Conservation (phyloP, 2,329 filamentous ascomycete genomes). For the Diplodia intermedia region DNA sequence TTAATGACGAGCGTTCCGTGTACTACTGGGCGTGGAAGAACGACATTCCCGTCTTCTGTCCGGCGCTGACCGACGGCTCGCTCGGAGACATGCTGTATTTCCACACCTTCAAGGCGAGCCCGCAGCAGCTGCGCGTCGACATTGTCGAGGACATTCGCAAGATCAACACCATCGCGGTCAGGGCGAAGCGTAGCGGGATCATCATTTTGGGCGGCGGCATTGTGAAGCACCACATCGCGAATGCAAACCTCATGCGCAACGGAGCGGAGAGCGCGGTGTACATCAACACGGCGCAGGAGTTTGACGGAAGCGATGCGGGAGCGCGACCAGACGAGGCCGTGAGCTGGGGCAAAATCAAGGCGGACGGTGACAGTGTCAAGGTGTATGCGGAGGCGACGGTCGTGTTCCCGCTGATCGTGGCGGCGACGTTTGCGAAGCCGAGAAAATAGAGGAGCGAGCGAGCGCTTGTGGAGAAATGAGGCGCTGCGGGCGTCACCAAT, state of each 20-base stretch:
- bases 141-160: slow-evolving; percentile 92
- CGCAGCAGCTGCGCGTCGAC: slow-evolving; percentile 81
- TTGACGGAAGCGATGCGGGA: slow-evolving; percentile 95
- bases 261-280: slow-evolving; percentile 97
- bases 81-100: slow-evolving; percentile 99
- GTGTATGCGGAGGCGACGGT: slow-evolving; percentile 72
- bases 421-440: slow-evolving; percentile 66
- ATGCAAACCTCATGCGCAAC: slow-evolving; percentile 96
- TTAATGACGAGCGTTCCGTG: slow-evolving; percentile 88
- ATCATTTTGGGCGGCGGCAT: slow-evolving; percentile 93
- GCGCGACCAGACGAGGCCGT: slow-evolving; percentile 95
- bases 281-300: slow-evolving; percentile 96
- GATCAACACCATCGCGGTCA: slow-evolving; percentile 90
- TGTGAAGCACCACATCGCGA: slow-evolving; percentile 98
- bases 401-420: slow-evolving; percentile 71
- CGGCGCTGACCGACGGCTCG: slow-evolving; percentile 92
- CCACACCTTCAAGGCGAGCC: slow-evolving; percentile 91
- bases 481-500: slow-evolving; percentile 12
- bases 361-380: slow-evolving; percentile 87
- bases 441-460: background rate
- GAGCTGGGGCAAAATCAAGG: slow-evolving; percentile 98
- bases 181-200: slow-evolving; percentile 89
- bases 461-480: slow-evolving; percentile 5
- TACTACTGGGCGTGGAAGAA: slow-evolving; percentile 99
- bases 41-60: slow-evolving; percentile 95